Evolutionary conservation across 1,139 yeast genomes (phyloP).

Genomic region (Suhomyces coccinellae): DNA sequence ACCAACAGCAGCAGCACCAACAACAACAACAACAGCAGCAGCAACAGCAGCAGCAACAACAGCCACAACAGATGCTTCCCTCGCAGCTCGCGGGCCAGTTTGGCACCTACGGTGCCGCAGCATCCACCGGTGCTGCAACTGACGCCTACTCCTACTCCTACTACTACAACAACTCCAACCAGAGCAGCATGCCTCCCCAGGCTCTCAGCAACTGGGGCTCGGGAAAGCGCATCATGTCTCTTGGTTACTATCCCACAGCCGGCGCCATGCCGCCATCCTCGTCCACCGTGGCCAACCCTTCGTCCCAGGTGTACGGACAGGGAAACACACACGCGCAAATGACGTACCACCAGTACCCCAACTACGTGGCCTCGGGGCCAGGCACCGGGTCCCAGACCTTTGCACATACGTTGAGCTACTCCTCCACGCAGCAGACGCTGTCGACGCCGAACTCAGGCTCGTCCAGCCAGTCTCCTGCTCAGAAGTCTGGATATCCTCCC

Average conservation of each 20-base stretch:
- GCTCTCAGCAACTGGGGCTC: conserved; percentile 1
- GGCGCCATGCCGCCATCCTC: background rate
- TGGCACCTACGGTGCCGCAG: background rate
- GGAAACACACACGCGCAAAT: conserved; percentile 4
- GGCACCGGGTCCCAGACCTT: conserved; percentile 1
- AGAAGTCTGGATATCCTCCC: conserved; percentile 6
- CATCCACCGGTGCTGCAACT: background rate
- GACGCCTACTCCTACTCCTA: conserved; percentile 11
- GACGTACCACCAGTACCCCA: conserved; percentile 11
- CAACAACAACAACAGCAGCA: background rate
- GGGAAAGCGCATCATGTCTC: background rate
- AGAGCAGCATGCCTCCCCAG: background rate
- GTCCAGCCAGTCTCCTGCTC: conserved; percentile 9
- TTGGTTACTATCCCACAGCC: conserved; percentile 9
- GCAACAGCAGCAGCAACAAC: conserved; percentile 1
- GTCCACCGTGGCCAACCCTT: conserved; percentile 1
- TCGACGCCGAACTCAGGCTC: conserved; percentile 3
- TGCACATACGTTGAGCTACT: conserved; percentile 1
- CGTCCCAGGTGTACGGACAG: conserved; percentile 4
- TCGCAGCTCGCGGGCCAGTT: conserved; percentile 1
- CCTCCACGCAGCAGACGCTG: background rate
- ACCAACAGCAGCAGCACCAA: background rate
- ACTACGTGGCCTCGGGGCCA: conserved; percentile 8
- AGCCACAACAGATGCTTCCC: conserved; percentile 1
- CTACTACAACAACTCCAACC: conserved; percentile 9